These are phyloP conservation scores for Sclerotinia glacialis DNA, from an alignment of 2,329 filamentous ascomycete genomes.

Conservation along the genomic window DNA sequence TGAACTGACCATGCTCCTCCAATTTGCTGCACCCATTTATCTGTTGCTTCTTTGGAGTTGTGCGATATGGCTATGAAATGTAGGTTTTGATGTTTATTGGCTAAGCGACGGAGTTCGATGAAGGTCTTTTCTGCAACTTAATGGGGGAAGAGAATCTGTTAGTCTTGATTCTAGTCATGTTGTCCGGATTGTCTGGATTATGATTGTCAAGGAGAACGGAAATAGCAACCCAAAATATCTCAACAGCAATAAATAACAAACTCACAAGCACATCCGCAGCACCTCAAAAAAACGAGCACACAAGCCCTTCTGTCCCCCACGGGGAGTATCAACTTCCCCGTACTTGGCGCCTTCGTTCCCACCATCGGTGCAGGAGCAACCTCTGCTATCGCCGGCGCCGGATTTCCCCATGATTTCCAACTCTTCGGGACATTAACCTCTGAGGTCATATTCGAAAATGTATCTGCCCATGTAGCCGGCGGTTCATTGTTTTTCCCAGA, in stretches of 20 bases:
- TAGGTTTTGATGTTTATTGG: conserved; percentile 50
- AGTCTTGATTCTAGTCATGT: background rate
- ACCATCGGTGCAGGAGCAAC: conserved; percentile 31
- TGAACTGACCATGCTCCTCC: conserved; percentile 47
- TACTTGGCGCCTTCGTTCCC: conserved; percentile 32
- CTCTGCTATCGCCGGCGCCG: conserved; percentile 33
- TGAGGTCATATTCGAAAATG: conserved; percentile 32
- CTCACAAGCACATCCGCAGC: conserved; percentile 75
- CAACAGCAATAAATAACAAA: background rate
- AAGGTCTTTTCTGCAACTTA: conserved; percentile 69
- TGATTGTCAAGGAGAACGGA: background rate
- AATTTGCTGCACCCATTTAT: conserved; percentile 38
- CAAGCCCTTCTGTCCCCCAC: conserved; percentile 51
- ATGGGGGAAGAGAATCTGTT: background rate
- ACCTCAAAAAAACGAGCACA: conserved; percentile 65
- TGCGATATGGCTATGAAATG: conserved; percentile 63
- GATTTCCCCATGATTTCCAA: conserved; percentile 37
- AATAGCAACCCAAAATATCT: background rate
- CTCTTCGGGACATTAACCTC: conserved; percentile 31
- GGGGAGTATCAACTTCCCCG: conserved; percentile 42
- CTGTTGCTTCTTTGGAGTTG: conserved; percentile 57
- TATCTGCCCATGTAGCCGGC: conserved; percentile 32
- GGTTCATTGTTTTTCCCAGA: conserved; percentile 19
- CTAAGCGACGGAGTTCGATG: conserved; percentile 52
- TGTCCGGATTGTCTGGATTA: background rate